These are phyloP conservation scores for Dissoconium aciculare DNA, from an alignment of 2,329 filamentous ascomycete genomes.

Conservation along the genomic window DNA sequence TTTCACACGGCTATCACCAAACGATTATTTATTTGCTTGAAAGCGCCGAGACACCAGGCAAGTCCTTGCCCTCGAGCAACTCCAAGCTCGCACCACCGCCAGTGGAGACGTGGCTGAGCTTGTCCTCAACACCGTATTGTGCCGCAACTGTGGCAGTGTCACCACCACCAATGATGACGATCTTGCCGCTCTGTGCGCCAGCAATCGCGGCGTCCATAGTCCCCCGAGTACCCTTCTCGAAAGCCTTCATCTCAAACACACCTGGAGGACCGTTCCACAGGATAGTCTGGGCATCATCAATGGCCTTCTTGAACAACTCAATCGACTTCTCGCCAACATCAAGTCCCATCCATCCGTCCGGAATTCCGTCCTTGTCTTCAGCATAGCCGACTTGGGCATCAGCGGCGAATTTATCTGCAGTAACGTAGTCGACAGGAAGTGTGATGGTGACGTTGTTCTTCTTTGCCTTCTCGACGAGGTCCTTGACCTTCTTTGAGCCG, in stretches of 20 bases:
- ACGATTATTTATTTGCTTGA: slow-evolving; percentile 56
- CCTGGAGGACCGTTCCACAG: slow-evolving; percentile 97
- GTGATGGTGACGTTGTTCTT: slow-evolving; percentile 91
- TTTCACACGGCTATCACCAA: too few species aligned
- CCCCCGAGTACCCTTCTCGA: slow-evolving; percentile 80
- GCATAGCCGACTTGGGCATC: slow-evolving; percentile 70
- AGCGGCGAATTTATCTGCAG: slow-evolving; percentile 82
- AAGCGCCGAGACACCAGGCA: slow-evolving; percentile 84
- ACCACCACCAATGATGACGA: slow-evolving; percentile 96
- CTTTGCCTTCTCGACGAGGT: slow-evolving; percentile 90
- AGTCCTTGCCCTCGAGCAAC: slow-evolving; percentile 92
- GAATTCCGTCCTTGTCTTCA: slow-evolving; percentile 76
- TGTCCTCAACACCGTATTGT: slow-evolving; percentile 91
- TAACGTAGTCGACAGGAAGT: slow-evolving; percentile 88
- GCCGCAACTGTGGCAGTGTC: slow-evolving; percentile 96
- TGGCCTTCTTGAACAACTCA: slow-evolving; percentile 75
- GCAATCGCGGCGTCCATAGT: slow-evolving; percentile 79
- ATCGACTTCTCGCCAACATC: slow-evolving; percentile 85
- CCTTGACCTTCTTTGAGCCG: slow-evolving; percentile 76
- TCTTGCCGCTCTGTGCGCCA: slow-evolving; percentile 70
- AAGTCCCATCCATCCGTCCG: slow-evolving; percentile 95
- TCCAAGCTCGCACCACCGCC: slow-evolving; percentile 92
- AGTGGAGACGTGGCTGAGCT: slow-evolving; percentile 96
- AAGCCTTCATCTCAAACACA: slow-evolving; percentile 94
- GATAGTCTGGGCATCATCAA: slow-evolving; percentile 81